Conservation (phyloP, 805 yeast genomes). For the Metschnikowia vanudenii region DNA sequence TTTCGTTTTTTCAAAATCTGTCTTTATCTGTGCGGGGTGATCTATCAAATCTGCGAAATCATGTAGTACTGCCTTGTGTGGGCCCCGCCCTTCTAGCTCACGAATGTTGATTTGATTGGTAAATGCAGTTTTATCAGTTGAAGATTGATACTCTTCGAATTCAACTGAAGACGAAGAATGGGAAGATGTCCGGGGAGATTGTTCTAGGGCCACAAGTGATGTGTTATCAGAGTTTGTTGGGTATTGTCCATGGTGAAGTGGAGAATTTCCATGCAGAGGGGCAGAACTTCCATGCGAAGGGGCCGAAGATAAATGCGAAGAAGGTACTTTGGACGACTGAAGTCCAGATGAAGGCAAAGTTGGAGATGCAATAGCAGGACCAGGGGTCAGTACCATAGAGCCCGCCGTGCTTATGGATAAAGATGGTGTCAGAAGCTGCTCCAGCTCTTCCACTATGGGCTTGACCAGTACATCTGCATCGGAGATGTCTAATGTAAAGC, state of each 20-base stretch:
- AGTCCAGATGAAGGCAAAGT: too few species aligned
- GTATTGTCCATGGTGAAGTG: too few species aligned
- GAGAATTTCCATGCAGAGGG: too few species aligned
- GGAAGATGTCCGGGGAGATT: background rate
- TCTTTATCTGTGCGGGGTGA: too few species aligned
- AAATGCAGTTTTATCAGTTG: constrained; percentile 7
- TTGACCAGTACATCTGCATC: constrained; percentile 1
- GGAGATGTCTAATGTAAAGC: constrained; percentile 13
- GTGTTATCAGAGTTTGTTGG: too few species aligned
- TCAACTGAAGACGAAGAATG: background rate
- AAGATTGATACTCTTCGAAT: constrained; percentile 9
- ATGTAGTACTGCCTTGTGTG: background rate
- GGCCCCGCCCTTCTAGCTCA: background rate
- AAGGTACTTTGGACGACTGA: too few species aligned
- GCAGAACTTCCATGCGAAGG: too few species aligned
- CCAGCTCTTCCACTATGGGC: background rate
- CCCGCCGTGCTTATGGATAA: background rate
- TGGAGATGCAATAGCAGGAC: too few species aligned
- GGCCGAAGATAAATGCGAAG: too few species aligned
- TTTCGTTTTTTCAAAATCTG: too few species aligned
- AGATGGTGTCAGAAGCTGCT: background rate
- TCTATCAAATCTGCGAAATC: too few species aligned
- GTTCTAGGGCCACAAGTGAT: background rate
- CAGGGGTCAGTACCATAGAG: too few species aligned
- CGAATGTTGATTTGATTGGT: background rate